Evolutionary conservation across 1,284 basidiomycete species (phyloP), one percentile per base, ranked within the genome.

Genomic region (Pseudozyma flocculosa): DNA sequence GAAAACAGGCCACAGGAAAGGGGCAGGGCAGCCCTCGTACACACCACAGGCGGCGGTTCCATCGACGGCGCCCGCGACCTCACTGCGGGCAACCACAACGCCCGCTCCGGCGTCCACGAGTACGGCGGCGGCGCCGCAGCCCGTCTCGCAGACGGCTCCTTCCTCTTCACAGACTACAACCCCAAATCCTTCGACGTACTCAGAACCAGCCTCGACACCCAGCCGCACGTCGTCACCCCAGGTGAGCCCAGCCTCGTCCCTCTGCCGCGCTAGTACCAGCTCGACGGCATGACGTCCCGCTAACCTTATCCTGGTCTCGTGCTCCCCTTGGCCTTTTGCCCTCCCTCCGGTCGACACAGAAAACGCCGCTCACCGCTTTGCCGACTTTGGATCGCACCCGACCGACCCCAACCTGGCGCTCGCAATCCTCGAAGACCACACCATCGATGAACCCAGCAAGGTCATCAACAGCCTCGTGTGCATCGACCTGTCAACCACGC

Each of bases 361-460:
- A 17, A 84, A 82, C 71, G 75, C 78, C 42, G 80, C 82, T 2
- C 80, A 83, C 67, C 83, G 86, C 40, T 89, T 83, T 68, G 87
- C 85, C 26, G 78, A 80, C 50, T 78, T 80, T 45, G 58, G 62
- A 0, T 43, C 73, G 13, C 78, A 79, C 51, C 79, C 78, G 0
- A 70, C 70, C 10, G 73, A 82, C 9, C 69, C 85, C 9, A 68
- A 43, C 8, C 21, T 87, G 14, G 81, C 85, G 9, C 46, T 71
- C 22, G 80, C 84, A 0, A 78, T 88, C 26, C 79, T 85, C 19
- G 87, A 89, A 70, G 86, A 88, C 70, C 87, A 88, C 70, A 86
- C 86, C 0, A 75, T 82, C 34, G 83, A 85, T 29, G 75, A 76
- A 2, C 86, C 86, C 1, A 69, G 81, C 7, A 79, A 82, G 15